Conservation (phyloP, 768 basidiomycete genomes). For the Boletus tylopilopsis region DNA sequence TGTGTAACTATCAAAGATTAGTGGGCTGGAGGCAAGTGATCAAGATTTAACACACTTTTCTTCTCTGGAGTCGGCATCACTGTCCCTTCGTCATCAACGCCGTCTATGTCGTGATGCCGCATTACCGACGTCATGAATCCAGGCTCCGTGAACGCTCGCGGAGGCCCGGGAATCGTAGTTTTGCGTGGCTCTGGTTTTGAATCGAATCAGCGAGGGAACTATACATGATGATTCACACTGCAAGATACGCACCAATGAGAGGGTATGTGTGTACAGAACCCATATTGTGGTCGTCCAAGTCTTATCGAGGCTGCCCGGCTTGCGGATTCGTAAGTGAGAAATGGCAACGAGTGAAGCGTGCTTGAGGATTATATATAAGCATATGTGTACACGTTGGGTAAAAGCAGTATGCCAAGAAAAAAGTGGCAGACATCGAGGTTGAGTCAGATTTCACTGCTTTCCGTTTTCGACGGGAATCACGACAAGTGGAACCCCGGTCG, state of each 20-base stretch:
- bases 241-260: conserved; percentile 4
- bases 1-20: conserved; percentile 37
- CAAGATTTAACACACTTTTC: conserved; percentile 15
- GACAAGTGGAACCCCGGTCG: no score
- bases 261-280: conserved; percentile 7
- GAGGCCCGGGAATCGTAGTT: conserved; percentile 9
- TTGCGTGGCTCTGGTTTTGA: conserved; percentile 8
- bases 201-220: not conserved
- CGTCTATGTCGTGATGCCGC: conserved; percentile 3
- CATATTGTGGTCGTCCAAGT: conserved; percentile 6
- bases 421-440: no score
- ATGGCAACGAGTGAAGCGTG: not conserved
- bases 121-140: conserved; percentile 26
- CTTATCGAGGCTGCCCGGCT: not conserved
- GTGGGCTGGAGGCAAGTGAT: not conserved
- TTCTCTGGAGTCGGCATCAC: conserved; percentile 1
- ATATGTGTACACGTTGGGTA: no score
- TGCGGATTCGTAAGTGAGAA: conserved; percentile 2
- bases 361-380: conserved; percentile 3
- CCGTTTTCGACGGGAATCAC: no score
- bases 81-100: conserved; percentile 16
- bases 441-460: no score
- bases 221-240: not conserved
- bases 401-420: conserved; percentile 18
- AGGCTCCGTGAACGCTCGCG: conserved; percentile 20